Percentiles rank a stretch among this genome's conserved stretches.
Evolutionary conservation across 345 rosid genomes (phyloP).

Genomic region (Rhizophora apiculata): DNA sequence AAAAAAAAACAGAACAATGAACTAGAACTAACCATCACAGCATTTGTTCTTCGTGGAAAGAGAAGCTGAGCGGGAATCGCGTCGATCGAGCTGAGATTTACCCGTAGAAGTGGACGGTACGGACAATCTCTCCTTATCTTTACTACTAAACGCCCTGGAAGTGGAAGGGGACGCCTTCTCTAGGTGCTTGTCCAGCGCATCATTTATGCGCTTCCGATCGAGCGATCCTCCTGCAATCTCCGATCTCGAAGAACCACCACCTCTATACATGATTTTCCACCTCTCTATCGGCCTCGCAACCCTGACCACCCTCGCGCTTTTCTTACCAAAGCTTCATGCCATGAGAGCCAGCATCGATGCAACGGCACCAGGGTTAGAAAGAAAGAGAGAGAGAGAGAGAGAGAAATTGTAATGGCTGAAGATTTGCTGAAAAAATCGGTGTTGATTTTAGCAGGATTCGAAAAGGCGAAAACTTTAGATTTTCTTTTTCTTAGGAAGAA

Average conservation of each 20-base stretch:
- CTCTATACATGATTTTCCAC: conserved; percentile 49
- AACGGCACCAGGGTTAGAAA: not conserved
- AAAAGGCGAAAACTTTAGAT: too few relatives aligned
- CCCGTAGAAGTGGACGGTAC: conserved; percentile 70
- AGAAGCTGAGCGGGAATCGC: conserved; percentile 47
- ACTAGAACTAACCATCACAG: conserved; percentile 52
- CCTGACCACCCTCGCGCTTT: not conserved
- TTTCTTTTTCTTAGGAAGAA: too few relatives aligned
- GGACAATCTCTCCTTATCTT: conserved; percentile 59
- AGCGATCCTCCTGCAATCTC: conserved; percentile 64
- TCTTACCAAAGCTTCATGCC: conserved; percentile 6
- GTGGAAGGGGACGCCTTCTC: conserved; percentile 90
- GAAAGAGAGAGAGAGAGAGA: not conserved
- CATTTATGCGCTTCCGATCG: conserved; percentile 86
- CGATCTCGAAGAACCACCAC: conserved; percentile 60
- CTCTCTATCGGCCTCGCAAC: not conserved
- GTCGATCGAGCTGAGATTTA: conserved; percentile 66
- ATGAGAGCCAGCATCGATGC: conserved; percentile 1
- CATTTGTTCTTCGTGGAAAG: conserved; percentile 55
- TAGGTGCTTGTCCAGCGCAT: conserved; percentile 84
- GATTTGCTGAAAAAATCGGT: too few relatives aligned
- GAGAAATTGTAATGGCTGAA: not conserved
- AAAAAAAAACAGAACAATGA: not conserved
- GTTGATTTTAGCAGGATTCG: too few relatives aligned
- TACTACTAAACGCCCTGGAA: conserved; percentile 56